Conservation (phyloP, 1,139 yeast species). For the Geotrichum australiense region DNA sequence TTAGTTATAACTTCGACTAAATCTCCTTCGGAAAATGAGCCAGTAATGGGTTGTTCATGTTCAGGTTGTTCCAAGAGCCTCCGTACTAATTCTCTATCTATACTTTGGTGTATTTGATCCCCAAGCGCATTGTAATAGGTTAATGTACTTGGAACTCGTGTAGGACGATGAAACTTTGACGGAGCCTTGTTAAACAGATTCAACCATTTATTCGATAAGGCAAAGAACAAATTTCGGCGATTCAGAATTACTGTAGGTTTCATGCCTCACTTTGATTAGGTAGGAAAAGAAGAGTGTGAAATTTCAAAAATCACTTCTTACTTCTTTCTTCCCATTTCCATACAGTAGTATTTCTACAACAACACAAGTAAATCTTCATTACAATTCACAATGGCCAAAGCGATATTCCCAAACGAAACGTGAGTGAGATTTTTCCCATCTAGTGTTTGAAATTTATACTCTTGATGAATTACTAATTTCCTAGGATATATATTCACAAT, state of each 20-base stretch:
- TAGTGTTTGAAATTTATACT: neutral
- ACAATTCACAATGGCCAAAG: too few relatives aligned
- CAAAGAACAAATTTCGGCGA: conserved; percentile 9
- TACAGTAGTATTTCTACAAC: too few relatives aligned
- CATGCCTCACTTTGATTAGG: too few relatives aligned
- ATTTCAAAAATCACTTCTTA: too few relatives aligned
- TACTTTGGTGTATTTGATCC: neutral
- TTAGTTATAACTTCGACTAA: conserved; percentile 7
- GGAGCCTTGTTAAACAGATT: conserved; percentile 4
- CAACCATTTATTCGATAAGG: conserved; percentile 15
- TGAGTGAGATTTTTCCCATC: conserved; percentile 1
- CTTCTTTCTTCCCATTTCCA: too few relatives aligned
- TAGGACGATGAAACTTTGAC: neutral
- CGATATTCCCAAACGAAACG: conserved; percentile 14
- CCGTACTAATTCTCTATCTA: conserved; percentile 5
- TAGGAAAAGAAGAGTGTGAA: too few relatives aligned
- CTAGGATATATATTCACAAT: conserved; percentile 51
- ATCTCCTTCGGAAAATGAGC: conserved; percentile 2
- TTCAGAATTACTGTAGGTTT: neutral
- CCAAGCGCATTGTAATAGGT: neutral
- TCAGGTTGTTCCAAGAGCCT: neutral
- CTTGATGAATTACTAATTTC: neutral
- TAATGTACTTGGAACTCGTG: neutral
- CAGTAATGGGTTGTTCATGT: neutral
- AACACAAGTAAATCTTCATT: too few relatives aligned